Base-by-base conservation (phyloP, 441 rosid genomes). In the Pelargonium cotyledonis region DNA sequence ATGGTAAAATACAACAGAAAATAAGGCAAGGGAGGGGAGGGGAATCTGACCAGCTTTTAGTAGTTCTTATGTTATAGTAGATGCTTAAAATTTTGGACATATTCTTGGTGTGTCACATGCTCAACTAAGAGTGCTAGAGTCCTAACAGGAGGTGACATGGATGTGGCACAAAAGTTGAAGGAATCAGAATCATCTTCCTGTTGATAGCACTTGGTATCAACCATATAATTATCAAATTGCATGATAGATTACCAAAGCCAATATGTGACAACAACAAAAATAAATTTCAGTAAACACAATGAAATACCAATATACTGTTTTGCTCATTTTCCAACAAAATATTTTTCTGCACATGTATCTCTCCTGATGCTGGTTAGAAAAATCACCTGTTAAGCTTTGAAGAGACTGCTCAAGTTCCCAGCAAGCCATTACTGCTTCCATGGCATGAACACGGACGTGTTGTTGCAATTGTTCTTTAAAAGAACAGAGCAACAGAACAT, bases 361-460 rank as follows among this genome's bases (percentile, higher is more conserved):
- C 18, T 1, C 19, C 18, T 51, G 5, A 16, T 51, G 57, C 15
- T 51, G 6, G 61, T 55, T 16, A 16, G 57, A 62, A 43, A 62
- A 3, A 60, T 40, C 68, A 89, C 99, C 99, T 72, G 98, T 92
- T 80, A 95, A 85, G 83, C 98, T 89, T 75, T 95, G 99, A 38
- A 95, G 84, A 70, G 96, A 89, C 75, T 95, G 99, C 81, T 95
- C 99, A 26, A 95, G 87, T 79, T 92, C 97, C 99, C 99, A 95
- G 80, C 99, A 95, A 40, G 99, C 97, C 98, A 95, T 92, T 23
- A 95, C 99, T 11, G 99, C 99, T 83, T 95, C 99, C 99, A 95
- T 95, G 7, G 98, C 98, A 80, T 95, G 99, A 65, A 95, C 98
- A 65, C 99, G 88, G 14, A 95, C 99, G 65, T 95, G 99, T 69